Evolutionary conservation across 805 yeast species (phyloP), one percentile per base, ranked within the genome.

Genomic region (Torulaspora franciscae): DNA sequence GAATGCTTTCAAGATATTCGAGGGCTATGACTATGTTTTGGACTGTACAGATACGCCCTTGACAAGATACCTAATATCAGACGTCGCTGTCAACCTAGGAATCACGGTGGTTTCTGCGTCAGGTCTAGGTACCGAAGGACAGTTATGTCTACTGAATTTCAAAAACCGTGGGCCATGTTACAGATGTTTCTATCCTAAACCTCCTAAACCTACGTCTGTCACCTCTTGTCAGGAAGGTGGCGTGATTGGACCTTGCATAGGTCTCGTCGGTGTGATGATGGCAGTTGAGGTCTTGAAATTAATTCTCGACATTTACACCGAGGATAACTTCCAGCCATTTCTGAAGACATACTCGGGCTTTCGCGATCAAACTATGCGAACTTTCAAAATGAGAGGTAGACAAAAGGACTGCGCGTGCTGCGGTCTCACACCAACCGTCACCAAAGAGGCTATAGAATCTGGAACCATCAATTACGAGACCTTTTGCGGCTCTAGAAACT

Each of bases 21-120:
- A 62, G n/a, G 54, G 67, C 3, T 89, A 85, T 64, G 96, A 91
- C 58, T 49, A 84, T 26, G 79, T 93, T 3, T 68, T 93, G 15
- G 99, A 93, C 64, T 95, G 99, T 59, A 91, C 99, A 0, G 99
- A 93, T 65, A 80, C 91, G 1, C 98, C 98, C 9, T 76, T 79
- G 34, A 80, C 95, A 0, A 70, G 99, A 51, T 93, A 93, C 61
- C 72, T 93, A 48, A 78, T 93, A 27, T 85, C 87, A 45, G 99
- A 93, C 63, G 84, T 81, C 1, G 80, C 89, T 9, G 95, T 87
- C 0, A 52, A 82, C 0, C 61, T 76, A 1, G 77, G 79, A 0
- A 79, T 79, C 47, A 81, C 96, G 0, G 74, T 93, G 0, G 82
- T 93, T 1, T 86, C 96, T 13, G 99, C 95, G 0, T 85, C 97